Percentiles rank a stretch among this genome's conserved stretches.
Conservation (phyloP, 1,139 yeast genomes). For the Geotrichum bryndzae region DNA sequence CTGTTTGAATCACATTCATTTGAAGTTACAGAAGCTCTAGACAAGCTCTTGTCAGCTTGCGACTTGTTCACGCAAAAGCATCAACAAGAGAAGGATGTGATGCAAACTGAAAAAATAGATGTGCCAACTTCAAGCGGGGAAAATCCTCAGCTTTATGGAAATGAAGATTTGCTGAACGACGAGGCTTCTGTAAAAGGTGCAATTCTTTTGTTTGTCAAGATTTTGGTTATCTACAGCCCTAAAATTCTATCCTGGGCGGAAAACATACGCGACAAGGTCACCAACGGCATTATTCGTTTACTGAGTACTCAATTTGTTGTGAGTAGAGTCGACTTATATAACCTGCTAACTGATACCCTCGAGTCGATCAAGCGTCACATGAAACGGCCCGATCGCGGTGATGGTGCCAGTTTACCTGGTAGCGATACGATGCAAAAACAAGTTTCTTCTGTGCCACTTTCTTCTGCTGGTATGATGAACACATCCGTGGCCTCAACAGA, state of each 20-base stretch:
- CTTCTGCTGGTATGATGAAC: not conserved
- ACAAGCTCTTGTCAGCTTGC: constrained; percentile 21
- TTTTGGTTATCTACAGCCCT: constrained; percentile 49
- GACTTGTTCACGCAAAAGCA: constrained; percentile 14
- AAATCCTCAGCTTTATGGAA: not conserved
- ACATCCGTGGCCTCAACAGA: not conserved
- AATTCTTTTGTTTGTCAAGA: constrained; percentile 46
- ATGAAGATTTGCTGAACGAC: not conserved
- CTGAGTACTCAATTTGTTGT: constrained; percentile 30
- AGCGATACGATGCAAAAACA: not conserved
- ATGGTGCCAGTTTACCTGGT: not conserved
- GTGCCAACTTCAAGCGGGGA: not conserved
- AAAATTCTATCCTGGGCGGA: constrained; percentile 25
- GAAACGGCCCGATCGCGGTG: not conserved
- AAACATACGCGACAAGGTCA: constrained; percentile 31
- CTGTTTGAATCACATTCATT: constrained; percentile 22
- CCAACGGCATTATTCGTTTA: constrained; percentile 43
- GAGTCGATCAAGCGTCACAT: constrained; percentile 20
- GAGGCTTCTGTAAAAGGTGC: constrained; percentile 16
- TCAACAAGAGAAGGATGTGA: not conserved
- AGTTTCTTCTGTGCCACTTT: not conserved
- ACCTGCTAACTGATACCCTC: constrained; percentile 27
- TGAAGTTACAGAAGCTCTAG: constrained; percentile 22
- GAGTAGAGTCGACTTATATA: constrained; percentile 22
- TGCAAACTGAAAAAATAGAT: not conserved